These are phyloP conservation scores for Globisporangium barbulae DNA, from an alignment of 352 stramenopile species.

Conservation along the genomic window DNA sequence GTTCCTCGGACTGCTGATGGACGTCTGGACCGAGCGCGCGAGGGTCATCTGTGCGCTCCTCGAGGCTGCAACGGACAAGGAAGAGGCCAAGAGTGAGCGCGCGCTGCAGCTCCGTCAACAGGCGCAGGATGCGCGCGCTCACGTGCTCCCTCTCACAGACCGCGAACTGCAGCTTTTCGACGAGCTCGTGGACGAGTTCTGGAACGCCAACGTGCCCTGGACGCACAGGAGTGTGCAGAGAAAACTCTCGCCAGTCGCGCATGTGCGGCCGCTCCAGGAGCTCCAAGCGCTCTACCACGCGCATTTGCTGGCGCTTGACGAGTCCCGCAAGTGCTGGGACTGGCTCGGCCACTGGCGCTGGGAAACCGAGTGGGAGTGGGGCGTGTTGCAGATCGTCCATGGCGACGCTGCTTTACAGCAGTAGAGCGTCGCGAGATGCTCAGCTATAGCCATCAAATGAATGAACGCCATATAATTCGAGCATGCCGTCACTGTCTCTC, in stretches of 20 bases:
- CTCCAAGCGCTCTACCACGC: slow-evolving; percentile 41
- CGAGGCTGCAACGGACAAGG: slow-evolving; percentile 50
- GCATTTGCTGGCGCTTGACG: slow-evolving; percentile 26
- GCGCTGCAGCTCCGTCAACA: slow-evolving; percentile 32
- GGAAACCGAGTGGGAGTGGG: slow-evolving; percentile 50
- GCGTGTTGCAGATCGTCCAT: slow-evolving; percentile 19
- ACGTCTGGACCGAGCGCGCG: slow-evolving; percentile 59
- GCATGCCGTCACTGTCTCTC: not conserved
- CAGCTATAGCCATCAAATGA: not conserved
- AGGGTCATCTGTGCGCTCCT: slow-evolving; percentile 42
- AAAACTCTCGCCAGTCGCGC: slow-evolving; percentile 20
- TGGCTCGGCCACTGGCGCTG: slow-evolving; percentile 37
- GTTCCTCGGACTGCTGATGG: slow-evolving; percentile 61
- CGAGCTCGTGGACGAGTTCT: slow-evolving; percentile 60
- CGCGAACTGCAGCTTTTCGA: slow-evolving; percentile 47
- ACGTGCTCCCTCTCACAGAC: slow-evolving; percentile 32
- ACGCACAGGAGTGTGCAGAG: slow-evolving; percentile 34
- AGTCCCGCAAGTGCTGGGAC: slow-evolving; percentile 31
- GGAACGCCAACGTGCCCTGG: slow-evolving; percentile 65
- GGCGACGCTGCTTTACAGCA: not conserved
- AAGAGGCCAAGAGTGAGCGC: slow-evolving; percentile 35
- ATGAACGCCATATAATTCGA: not conserved
- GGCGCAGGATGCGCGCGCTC: slow-evolving; percentile 36
- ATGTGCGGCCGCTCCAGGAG: slow-evolving; percentile 29
- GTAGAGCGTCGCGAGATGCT: not conserved